These are phyloP conservation scores for Nematodospora anomalae DNA, from an alignment of 1,139 yeast genomes.

Conservation along the genomic window DNA sequence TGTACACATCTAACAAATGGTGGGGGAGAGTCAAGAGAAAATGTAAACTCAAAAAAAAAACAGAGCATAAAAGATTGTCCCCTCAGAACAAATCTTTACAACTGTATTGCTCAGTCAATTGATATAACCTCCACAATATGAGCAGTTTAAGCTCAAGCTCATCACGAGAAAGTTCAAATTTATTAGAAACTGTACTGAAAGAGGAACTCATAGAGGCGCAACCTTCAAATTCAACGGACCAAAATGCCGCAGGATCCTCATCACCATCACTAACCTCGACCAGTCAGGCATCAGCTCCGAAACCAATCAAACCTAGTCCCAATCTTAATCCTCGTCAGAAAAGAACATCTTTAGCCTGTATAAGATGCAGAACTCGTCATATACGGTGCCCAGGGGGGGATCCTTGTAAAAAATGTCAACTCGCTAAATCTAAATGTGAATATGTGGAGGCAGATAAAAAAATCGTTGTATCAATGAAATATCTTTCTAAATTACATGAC, in stretches of 20 bases:
- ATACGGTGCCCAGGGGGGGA: slow-evolving; percentile 81
- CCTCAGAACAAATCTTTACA: too few species aligned
- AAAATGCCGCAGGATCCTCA: too few species aligned
- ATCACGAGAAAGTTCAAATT: background rate
- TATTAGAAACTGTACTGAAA: background rate
- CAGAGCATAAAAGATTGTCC: background rate
- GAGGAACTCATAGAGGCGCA: slow-evolving; percentile 1
- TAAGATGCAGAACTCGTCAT: slow-evolving; percentile 72
- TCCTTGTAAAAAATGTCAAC: slow-evolving; percentile 67
- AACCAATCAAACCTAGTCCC: slow-evolving; percentile 1
- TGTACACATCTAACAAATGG: too few species aligned
- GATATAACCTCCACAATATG: slow-evolving; percentile 1
- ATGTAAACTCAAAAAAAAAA: slow-evolving; percentile 1
- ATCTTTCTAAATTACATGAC: slow-evolving; percentile 66
- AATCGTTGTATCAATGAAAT: slow-evolving; percentile 74
- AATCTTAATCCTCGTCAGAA: slow-evolving; percentile 20
- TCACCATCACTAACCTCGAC: slow-evolving; percentile 5
- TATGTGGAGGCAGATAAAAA: slow-evolving; percentile 78
- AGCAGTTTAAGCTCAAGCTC: slow-evolving; percentile 5
- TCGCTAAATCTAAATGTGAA: slow-evolving; percentile 64
- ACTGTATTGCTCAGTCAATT: too few species aligned
- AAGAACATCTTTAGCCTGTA: slow-evolving; percentile 52
- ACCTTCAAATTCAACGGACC: slow-evolving; percentile 1
- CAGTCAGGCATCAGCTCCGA: background rate
- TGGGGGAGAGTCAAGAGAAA: too few species aligned